Percentiles rank a stretch among this genome's conserved stretches.
These are phyloP conservation scores for Alloteropsis semialata DNA, from an alignment of 176 grass and related monocot species.

Conservation along the genomic window DNA sequence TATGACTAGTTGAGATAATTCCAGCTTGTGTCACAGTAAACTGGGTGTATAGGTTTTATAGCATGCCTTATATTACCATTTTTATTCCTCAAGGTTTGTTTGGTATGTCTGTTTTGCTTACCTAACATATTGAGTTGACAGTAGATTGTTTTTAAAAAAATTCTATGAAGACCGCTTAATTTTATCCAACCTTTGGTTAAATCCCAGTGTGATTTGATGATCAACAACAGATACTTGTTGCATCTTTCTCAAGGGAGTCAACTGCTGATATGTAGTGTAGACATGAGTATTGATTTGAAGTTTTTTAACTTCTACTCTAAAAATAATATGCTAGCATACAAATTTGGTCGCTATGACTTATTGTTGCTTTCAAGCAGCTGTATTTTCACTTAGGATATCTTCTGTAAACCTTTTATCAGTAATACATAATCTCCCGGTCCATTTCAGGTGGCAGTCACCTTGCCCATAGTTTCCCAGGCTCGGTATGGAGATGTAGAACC, in stretches of 20 bases:
- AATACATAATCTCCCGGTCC: background rate
- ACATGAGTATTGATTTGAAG: background rate
- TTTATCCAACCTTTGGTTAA: background rate
- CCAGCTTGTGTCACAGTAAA: background rate
- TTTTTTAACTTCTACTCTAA: background rate
- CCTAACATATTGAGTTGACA: background rate
- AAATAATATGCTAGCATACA: background rate
- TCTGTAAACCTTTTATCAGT: background rate
- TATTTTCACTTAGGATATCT: background rate
- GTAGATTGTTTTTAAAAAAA: background rate
- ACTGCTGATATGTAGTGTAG: background rate
- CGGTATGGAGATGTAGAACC: background rate
- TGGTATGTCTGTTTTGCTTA: background rate
- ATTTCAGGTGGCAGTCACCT: background rate
- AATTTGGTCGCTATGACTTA: background rate
- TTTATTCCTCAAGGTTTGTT: too few species aligned
- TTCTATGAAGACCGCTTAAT: background rate
- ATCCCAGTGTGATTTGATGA: background rate
- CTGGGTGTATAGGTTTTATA: too few species aligned
- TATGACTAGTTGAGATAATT: background rate
- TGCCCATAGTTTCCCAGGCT: background rate
- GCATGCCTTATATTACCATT: too few species aligned
- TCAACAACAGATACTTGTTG: background rate
- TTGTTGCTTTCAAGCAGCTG: background rate
- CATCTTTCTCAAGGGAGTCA: slow-evolving; percentile 4